phyloP scores from a whole-genome alignment of 345 rosid genomes.

The Pugionium dolabratum region DNA sequence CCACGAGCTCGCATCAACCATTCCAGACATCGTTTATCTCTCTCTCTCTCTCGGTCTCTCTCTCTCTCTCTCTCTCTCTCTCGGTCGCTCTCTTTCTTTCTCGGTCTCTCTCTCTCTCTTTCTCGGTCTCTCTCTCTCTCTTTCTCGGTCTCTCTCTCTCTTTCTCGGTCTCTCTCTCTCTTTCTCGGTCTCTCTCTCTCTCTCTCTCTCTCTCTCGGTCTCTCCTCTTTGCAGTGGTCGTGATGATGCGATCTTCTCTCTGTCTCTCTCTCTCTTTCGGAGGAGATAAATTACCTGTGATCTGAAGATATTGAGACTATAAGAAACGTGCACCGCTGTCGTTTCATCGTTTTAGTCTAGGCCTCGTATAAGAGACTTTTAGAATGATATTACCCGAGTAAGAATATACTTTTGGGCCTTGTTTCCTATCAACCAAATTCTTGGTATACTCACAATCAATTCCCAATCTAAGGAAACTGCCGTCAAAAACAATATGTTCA shows the following conservation, averaged over 20 bases:
- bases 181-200: not conserved
- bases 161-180: not conserved
- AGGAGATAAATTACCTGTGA: conserved; percentile 33
- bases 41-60: conserved; percentile 6
- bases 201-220: not conserved
- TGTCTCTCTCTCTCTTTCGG: conserved; percentile 7
- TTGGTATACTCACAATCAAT: not conserved
- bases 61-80: not conserved
- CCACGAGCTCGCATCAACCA: conserved; percentile 72
- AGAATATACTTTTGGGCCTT: not conserved
- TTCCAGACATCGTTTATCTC: conserved; percentile 42
- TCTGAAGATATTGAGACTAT: conserved; percentile 28
- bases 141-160: not conserved
- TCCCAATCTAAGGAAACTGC: too few species aligned
- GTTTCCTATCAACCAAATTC: not conserved
- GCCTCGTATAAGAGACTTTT: not conserved
- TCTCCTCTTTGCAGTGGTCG: conserved; percentile 14
- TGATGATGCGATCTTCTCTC: conserved; percentile 33
- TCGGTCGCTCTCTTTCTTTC: not conserved
- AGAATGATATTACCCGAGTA: not conserved
- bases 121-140: not conserved
- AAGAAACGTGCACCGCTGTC: not conserved
- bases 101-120: not conserved
- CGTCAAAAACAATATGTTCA: too few species aligned
- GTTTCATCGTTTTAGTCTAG: not conserved